These are phyloP conservation scores for Neonectria hederae DNA, from an alignment of 2,329 filamentous ascomycete genomes.

Conservation along the genomic window DNA sequence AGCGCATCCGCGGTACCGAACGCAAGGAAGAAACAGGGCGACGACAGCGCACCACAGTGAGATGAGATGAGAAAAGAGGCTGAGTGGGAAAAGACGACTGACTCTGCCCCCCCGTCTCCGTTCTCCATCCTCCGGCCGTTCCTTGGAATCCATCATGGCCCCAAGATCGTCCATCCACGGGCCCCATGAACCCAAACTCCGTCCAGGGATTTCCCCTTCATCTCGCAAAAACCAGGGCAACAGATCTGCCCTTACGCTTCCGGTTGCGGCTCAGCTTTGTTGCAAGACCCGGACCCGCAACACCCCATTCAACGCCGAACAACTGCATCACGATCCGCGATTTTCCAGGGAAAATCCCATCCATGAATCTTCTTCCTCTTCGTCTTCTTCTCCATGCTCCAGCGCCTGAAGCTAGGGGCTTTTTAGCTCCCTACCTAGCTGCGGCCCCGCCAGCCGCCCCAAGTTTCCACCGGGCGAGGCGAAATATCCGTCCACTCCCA, in stretches of 20 bases:
- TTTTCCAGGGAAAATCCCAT: slow-evolving; percentile 5
- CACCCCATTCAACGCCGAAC: not conserved
- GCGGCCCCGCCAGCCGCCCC: slow-evolving; percentile 19
- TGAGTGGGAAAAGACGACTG: not conserved
- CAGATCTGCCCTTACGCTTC: slow-evolving; percentile 6
- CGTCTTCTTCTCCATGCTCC: not conserved
- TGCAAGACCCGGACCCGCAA: slow-evolving; percentile 2
- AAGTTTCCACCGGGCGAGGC: slow-evolving; percentile 17
- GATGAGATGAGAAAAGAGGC: slow-evolving; percentile 1
- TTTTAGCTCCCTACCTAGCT: not conserved
- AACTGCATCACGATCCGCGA: not conserved
- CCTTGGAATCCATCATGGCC: not conserved
- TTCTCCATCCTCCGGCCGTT: not conserved
- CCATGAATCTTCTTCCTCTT: slow-evolving; percentile 1
- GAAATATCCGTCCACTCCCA: slow-evolving; percentile 7
- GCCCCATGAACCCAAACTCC: slow-evolving; percentile 3
- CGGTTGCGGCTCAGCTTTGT: slow-evolving; percentile 1
- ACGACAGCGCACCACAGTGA: slow-evolving; percentile 4
- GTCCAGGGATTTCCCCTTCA: slow-evolving; percentile 17
- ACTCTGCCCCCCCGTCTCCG: no score
- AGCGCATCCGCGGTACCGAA: no score
- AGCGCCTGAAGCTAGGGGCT: not conserved
- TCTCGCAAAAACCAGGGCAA: not conserved
- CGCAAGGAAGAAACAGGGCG: slow-evolving; percentile 25
- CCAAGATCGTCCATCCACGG: not conserved